A percentile compares a stretch with the other conserved stretches of the same genome.
Evolutionary conservation across 1,139 yeast genomes (phyloP).

Genomic region (Candida freyschussii): DNA sequence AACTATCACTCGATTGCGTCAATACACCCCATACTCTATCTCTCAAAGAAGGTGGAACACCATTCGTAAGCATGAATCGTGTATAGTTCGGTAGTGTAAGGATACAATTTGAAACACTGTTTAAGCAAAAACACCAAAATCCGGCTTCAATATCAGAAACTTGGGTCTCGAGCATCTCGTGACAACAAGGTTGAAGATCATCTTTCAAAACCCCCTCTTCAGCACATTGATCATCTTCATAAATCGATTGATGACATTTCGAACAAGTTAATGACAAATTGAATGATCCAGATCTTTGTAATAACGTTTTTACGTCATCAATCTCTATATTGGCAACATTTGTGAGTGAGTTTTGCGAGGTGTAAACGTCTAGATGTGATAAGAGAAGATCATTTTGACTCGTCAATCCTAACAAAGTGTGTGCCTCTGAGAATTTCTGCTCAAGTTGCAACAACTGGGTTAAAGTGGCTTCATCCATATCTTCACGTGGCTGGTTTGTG

Average conservation of each 20-base stretch:
- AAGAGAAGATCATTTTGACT: constrained; percentile 10
- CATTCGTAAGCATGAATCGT: constrained; percentile 28
- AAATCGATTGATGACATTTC: constrained; percentile 22
- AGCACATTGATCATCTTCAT: constrained; percentile 22
- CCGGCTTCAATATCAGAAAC: constrained; percentile 32
- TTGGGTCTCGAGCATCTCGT: constrained; percentile 13
- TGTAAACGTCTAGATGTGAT: constrained; percentile 9
- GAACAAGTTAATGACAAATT: constrained; percentile 23
- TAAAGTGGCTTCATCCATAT: constrained; percentile 10
- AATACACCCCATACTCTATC: constrained; percentile 26
- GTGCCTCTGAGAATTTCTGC: constrained; percentile 10
- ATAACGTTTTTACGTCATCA: constrained; percentile 15
- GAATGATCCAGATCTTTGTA: constrained; percentile 13
- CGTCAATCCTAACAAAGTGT: constrained; percentile 3
- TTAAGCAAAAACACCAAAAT: constrained; percentile 44
- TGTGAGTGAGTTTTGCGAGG: constrained; percentile 14
- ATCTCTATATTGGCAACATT: constrained; percentile 5
- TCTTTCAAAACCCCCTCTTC: constrained; percentile 7
- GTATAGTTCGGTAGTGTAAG: constrained; percentile 45
- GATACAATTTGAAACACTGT: constrained; percentile 42
- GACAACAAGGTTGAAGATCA: constrained; percentile 21
- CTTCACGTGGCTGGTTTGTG: no score
- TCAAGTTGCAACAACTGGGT: constrained; percentile 12
- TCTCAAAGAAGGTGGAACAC: constrained; percentile 25
- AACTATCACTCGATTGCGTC: constrained; percentile 18